phyloP scores from a whole-genome alignment of 495 filamentous ascomycete species.

The Daldinia decipiens region DNA sequence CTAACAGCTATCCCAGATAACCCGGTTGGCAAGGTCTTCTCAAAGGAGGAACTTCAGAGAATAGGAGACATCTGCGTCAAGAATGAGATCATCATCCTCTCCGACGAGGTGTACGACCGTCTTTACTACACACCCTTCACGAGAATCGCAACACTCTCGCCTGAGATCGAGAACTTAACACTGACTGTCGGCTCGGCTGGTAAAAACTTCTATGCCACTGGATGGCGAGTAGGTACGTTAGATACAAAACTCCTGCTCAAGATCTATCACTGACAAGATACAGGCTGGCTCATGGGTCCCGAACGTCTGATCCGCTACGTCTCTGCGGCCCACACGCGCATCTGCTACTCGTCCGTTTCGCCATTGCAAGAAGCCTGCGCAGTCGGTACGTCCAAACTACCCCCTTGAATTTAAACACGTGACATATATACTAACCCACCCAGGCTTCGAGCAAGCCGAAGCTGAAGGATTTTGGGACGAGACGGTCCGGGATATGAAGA shows the following conservation, averaged over 20 bases:
- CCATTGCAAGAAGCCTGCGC: conserved; percentile 97
- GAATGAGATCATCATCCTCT: conserved; percentile 93
- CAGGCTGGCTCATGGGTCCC: conserved; percentile 86
- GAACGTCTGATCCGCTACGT: conserved; percentile 92
- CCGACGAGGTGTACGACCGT: conserved; percentile 95
- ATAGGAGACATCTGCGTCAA: conserved; percentile 94
- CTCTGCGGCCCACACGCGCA: conserved; percentile 89
- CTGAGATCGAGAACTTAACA: conserved; percentile 85
- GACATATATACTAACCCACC: conserved; percentile 3
- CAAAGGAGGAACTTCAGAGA: conserved; percentile 78
- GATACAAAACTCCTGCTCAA: background rate
- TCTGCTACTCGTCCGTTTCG: conserved; percentile 93
- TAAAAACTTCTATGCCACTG: conserved; percentile 98
- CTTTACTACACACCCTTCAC: conserved; percentile 96
- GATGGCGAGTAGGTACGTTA: conserved; percentile 83
- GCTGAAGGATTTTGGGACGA: conserved; percentile 88
- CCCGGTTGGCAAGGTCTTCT: conserved; percentile 95
- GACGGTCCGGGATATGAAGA: conserved; percentile 83
- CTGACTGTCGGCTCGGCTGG: conserved; percentile 94
- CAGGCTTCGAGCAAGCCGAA: conserved; percentile 87
- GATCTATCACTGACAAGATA: background rate
- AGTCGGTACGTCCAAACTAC: conserved; percentile 61
- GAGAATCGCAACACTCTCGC: conserved; percentile 85
- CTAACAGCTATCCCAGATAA: conserved; percentile 76
- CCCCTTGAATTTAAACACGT: background rate